Conservation (phyloP, 768 basidiomycete genomes). For the Rhizopogon vinicolor region DNA sequence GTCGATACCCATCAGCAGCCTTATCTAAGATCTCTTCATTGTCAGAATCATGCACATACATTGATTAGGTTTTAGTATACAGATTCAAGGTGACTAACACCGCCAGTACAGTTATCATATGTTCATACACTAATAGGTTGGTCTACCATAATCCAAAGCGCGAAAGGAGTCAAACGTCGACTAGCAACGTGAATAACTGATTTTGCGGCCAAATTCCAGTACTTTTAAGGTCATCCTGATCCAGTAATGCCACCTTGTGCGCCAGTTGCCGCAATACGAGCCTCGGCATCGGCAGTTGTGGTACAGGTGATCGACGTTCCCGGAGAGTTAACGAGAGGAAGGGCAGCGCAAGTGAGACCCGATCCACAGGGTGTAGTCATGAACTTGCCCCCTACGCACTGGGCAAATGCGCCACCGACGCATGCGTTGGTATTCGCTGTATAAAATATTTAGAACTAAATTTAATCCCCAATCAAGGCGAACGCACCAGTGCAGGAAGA, state of each 20-base stretch:
- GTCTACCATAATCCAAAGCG: neutral
- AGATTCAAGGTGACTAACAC: slow-evolving; percentile 2
- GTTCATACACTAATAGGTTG: neutral
- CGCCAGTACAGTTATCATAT: neutral
- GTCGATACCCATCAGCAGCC: neutral
- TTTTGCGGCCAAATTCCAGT: neutral
- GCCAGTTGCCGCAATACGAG: slow-evolving; percentile 38
- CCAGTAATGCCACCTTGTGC: slow-evolving; percentile 42
- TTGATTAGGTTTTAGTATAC: neutral
- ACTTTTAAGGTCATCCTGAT: slow-evolving; percentile 5
- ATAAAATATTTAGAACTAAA: slow-evolving; percentile 12
- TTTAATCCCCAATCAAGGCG: no score
- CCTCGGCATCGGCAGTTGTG: slow-evolving; percentile 39
- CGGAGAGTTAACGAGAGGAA: slow-evolving; percentile 49
- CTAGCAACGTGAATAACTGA: neutral
- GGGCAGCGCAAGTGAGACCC: slow-evolving; percentile 38
- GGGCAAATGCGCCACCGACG: slow-evolving; percentile 45
- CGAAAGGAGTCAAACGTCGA: neutral
- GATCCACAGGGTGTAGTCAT: slow-evolving; percentile 26
- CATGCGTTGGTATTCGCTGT: slow-evolving; percentile 41
- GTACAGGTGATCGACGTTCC: slow-evolving; percentile 52
- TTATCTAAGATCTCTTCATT: neutral
- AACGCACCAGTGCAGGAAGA: slow-evolving; percentile 40
- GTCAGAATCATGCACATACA: neutral
- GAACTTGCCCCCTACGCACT: slow-evolving; percentile 44